A percentile compares a stretch with the other conserved stretches of the same genome.
phyloP scores from a whole-genome alignment of 2,329 filamentous ascomycete species.

The Niveomyces coronatus region DNA sequence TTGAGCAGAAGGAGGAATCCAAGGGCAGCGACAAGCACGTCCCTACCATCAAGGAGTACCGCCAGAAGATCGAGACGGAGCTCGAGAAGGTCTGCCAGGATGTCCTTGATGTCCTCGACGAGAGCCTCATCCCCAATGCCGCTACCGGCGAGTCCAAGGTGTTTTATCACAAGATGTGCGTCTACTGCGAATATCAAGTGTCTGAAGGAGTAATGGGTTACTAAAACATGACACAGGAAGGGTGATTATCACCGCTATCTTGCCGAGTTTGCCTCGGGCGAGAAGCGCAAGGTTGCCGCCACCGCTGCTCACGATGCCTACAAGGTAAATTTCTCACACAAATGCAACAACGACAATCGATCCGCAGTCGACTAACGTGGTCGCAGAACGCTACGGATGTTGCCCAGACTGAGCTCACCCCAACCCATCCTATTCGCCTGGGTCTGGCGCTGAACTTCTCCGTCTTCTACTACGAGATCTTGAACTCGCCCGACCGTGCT shows the following conservation, averaged over 20 bases:
- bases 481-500: constrained; percentile 94
- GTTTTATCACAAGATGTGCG: constrained; percentile 99
- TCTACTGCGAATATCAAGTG: constrained; percentile 17
- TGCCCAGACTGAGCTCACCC: constrained; percentile 92
- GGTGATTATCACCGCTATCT: constrained; percentile 95
- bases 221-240: constrained; percentile 54
- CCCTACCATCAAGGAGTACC: constrained; percentile 88
- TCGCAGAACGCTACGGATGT: constrained; percentile 91
- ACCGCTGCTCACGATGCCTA: constrained; percentile 88
- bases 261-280: constrained; percentile 83
- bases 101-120: constrained; percentile 88
- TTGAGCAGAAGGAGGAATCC: constrained; percentile 99
- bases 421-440: constrained; percentile 95
- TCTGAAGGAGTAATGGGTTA: neutral
- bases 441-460: constrained; percentile 98
- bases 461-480: constrained; percentile 98
- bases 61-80: constrained; percentile 95
- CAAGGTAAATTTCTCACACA: constrained; percentile 66
- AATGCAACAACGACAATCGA: too few species aligned
- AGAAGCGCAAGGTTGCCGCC: constrained; percentile 84
- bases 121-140: constrained; percentile 89
- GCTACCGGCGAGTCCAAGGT: constrained; percentile 98
- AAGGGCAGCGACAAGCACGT: constrained; percentile 97
- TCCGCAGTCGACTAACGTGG: constrained; percentile 14
- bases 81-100: constrained; percentile 98